Conservation (phyloP, 2,329 filamentous ascomycete species). For the Venturiaceae sp. region DNA sequence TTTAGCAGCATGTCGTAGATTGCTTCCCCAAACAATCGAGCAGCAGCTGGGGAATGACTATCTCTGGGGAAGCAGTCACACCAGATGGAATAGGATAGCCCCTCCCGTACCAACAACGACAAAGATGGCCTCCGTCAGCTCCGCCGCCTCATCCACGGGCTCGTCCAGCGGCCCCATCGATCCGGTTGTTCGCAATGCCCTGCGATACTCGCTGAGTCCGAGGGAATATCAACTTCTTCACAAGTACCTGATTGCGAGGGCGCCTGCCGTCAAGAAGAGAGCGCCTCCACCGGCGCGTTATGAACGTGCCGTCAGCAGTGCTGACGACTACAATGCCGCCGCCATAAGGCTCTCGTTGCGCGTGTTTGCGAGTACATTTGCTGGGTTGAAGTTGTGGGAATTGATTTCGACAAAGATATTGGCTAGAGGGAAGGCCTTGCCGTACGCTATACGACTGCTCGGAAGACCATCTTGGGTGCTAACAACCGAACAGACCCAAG, state of each 20-base stretch:
- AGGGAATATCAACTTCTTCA: conserved; percentile 81
- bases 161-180: conserved; percentile 33
- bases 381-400: conserved; percentile 38
- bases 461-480: neutral
- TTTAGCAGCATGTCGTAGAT: too few species aligned
- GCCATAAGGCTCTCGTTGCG: conserved; percentile 36
- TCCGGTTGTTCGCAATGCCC: conserved; percentile 70
- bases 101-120: too few species aligned
- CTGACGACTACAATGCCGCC: conserved; percentile 37
- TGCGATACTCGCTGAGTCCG: conserved; percentile 75
- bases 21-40: too few species aligned
- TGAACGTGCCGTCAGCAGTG: conserved; percentile 36
- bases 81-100: neutral
- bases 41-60: too few species aligned
- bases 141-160: neutral
- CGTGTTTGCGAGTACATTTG: conserved; percentile 31
- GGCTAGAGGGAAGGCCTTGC: conserved; percentile 19
- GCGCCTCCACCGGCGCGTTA: conserved; percentile 40
- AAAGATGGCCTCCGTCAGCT: neutral
- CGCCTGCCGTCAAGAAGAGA: conserved; percentile 47
- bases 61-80: too few species aligned
- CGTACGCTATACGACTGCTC: conserved; percentile 3
- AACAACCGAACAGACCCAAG: conserved; percentile 19
- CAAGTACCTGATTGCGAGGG: conserved; percentile 69
- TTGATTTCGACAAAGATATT: conserved; percentile 26